Conservation (phyloP, 2,329 filamentous ascomycete genomes). For the Aotearoamyces nothofagi region DNA sequence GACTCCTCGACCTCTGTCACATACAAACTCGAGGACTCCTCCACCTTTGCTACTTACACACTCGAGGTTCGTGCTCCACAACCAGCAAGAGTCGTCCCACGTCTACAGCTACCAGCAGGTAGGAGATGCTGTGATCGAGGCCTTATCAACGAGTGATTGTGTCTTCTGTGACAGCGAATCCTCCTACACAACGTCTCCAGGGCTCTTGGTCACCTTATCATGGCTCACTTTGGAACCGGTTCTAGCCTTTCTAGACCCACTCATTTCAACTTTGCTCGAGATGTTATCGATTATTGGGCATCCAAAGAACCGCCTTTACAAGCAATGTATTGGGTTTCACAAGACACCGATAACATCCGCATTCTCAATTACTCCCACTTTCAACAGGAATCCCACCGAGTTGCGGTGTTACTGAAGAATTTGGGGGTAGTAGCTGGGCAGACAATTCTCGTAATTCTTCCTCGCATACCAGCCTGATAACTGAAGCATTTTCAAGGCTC, state of each 20-base stretch:
- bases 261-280: conserved; percentile 24
- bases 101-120: no score
- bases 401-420: conserved; percentile 19
- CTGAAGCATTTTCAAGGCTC: conserved; percentile 6
- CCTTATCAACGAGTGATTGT: no score
- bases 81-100: no score
- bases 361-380: conserved; percentile 22
- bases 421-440: conserved; percentile 20
- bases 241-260: neutral
- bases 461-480: no score
- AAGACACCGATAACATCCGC: conserved; percentile 15
- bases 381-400: conserved; percentile 20
- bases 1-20: no score
- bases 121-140: no score
- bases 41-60: no score
- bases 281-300: conserved; percentile 26
- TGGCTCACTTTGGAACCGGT: neutral
- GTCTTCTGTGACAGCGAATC: no score
- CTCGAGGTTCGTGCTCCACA: no score
- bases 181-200: no score
- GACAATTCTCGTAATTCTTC: conserved; percentile 21
- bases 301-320: conserved; percentile 11
- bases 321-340: conserved; percentile 24
- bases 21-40: no score
- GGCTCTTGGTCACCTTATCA: no score